Conservation (phyloP, 2,329 filamentous ascomycete species). For the Drechslerella dactyloides region DNA sequence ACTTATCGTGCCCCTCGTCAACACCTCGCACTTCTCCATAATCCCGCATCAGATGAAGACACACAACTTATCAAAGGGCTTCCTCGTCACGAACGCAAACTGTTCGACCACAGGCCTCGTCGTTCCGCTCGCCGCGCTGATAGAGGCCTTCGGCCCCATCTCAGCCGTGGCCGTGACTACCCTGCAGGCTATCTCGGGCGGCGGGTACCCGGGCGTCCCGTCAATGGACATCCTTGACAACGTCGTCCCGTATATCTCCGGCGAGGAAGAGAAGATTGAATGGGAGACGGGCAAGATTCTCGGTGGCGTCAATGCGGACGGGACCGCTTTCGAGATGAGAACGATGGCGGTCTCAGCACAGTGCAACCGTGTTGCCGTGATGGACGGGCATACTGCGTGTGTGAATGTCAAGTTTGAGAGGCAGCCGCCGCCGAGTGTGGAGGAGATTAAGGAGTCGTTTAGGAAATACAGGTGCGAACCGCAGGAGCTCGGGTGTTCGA, state of each 20-base stretch:
- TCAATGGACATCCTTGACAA: conserved; percentile 97
- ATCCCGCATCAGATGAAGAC: conserved; percentile 85
- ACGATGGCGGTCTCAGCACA: conserved; percentile 79
- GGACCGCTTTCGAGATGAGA: conserved; percentile 79
- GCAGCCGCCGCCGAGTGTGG: conserved; percentile 74
- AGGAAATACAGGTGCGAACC: conserved; percentile 81
- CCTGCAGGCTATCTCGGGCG: conserved; percentile 91
- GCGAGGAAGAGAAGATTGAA: conserved; percentile 96
- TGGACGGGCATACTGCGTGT: conserved; percentile 95
- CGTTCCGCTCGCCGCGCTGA: conserved; percentile 89
- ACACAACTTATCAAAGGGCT: conserved; percentile 77
- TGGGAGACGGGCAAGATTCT: conserved; percentile 95
- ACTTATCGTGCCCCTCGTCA: conserved; percentile 92
- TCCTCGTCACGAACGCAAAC: conserved; percentile 97
- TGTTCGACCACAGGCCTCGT: conserved; percentile 96
- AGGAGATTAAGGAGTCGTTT: conserved; percentile 79
- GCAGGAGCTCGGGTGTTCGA: conserved; percentile 81
- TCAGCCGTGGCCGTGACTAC: conserved; percentile 80
- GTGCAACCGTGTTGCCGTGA: conserved; percentile 92
- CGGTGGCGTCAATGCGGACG: conserved; percentile 72
- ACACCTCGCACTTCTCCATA: conserved; percentile 82
- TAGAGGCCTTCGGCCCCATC: conserved; percentile 83
- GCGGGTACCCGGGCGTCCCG: conserved; percentile 86
- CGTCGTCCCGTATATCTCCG: conserved; percentile 88
- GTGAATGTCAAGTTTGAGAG: conserved; percentile 83